Base-by-base conservation (phyloP, 164 flowering plant genomes). In the Santalum album region DNA sequence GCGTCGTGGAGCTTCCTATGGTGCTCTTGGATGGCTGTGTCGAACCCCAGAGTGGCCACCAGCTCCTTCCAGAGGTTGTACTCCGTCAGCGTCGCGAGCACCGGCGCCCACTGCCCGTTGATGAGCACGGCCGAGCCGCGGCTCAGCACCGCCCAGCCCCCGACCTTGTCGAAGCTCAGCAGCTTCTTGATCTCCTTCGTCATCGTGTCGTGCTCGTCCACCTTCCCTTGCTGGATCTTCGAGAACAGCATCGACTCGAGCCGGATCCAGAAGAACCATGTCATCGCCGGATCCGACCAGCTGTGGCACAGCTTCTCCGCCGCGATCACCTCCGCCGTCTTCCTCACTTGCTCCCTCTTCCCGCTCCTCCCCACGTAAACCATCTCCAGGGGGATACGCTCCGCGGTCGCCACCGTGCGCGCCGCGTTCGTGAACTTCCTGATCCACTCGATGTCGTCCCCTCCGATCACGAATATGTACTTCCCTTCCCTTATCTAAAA, bases 401-500 rank as follows among this genome's bases (percentile, higher is more conserved):
- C 51, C 0, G 57, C 56, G 3, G 0, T 1, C 2, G 74, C 69
- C 2, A 66, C 57, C 0, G 19, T 10, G 1, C 25, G n/a, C 1
- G 72, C 71, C 16, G 58, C 11, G 17, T 20, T 48, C 20, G 75
- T 67, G 59, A 75, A 72, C 19, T 44, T 72, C 19, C 68, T 17
- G 1, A 72, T 59, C 83, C 83, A 75, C 9, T 71, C 76, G 2
- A 71, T 54, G 60, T 78, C 78, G 6, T 75, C 76, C 11, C 83
- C 78, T 59, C 83, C 83, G 39, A 67, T 73, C 57, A 78, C 10
- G 66, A 63, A 71, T 1, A 78, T 69, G 74, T 69, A 63, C 18
- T 59, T 75, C 0, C 51, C 76, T 21, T 75, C 78, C 44, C 34
- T 23, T 3, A 78, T 73, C 80, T 78, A 59, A 2, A 42, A 29